These are phyloP conservation scores for Dictyostelium discoideum DNA, from an alignment of 78 protist species.

Conservation along the genomic window DNA sequence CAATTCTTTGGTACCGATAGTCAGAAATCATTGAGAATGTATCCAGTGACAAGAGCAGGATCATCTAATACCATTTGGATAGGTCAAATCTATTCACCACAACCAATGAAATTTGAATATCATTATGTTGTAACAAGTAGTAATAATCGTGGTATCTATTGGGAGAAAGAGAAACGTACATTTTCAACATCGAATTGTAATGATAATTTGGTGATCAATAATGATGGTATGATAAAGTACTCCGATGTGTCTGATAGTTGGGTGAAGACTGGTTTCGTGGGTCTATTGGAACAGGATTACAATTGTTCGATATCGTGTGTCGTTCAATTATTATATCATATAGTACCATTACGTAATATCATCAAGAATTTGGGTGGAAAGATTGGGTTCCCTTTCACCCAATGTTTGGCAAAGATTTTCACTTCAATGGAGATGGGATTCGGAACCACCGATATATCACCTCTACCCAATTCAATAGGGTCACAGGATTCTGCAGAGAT, in stretches of 20 bases:
- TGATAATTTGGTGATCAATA: slow-evolving; percentile 18
- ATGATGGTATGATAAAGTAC: slow-evolving; percentile 46
- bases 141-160: slow-evolving; percentile 65
- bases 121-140: slow-evolving; percentile 41
- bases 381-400: slow-evolving; percentile 75
- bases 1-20: slow-evolving; percentile 61
- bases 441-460: slow-evolving; percentile 39
- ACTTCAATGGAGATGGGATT: slow-evolving; percentile 77
- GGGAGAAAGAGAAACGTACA: slow-evolving; percentile 63
- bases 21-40: slow-evolving; percentile 52
- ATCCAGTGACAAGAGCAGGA: slow-evolving; percentile 53
- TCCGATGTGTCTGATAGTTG: slow-evolving; percentile 46
- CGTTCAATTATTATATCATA: slow-evolving; percentile 54
- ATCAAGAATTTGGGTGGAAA: slow-evolving; percentile 51
- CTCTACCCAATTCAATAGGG: slow-evolving; percentile 54
- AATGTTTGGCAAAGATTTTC: slow-evolving; percentile 56
- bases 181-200: slow-evolving; percentile 44
- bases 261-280: slow-evolving; percentile 66
- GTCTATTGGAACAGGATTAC: slow-evolving; percentile 26
- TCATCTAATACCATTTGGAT: slow-evolving; percentile 44
- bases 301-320: slow-evolving; percentile 53
- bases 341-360: slow-evolving; percentile 17
- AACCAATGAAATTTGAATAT: slow-evolving; percentile 72
- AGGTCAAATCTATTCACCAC: slow-evolving; percentile 74
- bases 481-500: slow-evolving; percentile 68